Conservation (phyloP, 345 rosid species). For the Linum usitatissimum region DNA sequence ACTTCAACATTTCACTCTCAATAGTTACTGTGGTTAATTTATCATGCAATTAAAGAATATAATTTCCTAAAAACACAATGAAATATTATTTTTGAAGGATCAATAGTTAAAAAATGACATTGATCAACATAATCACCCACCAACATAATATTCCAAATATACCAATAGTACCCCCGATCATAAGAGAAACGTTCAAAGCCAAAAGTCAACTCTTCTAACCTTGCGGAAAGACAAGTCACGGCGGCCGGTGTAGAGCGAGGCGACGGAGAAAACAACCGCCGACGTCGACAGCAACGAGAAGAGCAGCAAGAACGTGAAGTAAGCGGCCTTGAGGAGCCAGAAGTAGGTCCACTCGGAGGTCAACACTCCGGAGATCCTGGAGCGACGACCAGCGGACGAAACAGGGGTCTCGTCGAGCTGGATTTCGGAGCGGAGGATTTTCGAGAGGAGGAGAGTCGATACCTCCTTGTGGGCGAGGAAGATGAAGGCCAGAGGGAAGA, state of each 20-base stretch:
- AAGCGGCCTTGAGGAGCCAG: constrained; percentile 23
- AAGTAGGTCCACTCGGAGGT: constrained; percentile 18
- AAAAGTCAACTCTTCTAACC: not conserved
- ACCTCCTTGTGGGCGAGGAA: constrained; percentile 35
- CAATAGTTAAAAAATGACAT: too few relatives aligned
- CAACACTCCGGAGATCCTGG: constrained; percentile 20
- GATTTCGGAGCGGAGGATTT: constrained; percentile 15
- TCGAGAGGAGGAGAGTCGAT: constrained; percentile 17
- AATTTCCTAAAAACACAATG: too few relatives aligned
- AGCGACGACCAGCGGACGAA: constrained; percentile 15
- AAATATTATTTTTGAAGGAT: too few relatives aligned
- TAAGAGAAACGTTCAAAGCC: too few relatives aligned
- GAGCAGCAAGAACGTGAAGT: constrained; percentile 22
- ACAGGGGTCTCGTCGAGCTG: constrained; percentile 17
- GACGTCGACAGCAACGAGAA: constrained; percentile 44
- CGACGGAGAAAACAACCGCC: constrained; percentile 45
- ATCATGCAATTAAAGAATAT: too few relatives aligned
- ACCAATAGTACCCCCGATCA: too few relatives aligned
- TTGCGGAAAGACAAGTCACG: constrained; percentile 25
- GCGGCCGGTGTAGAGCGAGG: constrained; percentile 30
- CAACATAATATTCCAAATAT: too few relatives aligned
- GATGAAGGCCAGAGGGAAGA: constrained; percentile 49
- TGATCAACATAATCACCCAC: too few relatives aligned
- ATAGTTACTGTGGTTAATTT: too few relatives aligned
- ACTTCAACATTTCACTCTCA: too few relatives aligned